Percentiles rank a stretch among this genome's conserved stretches.
Conservation (phyloP, 768 basidiomycete species). For the Leccinum boreale region DNA sequence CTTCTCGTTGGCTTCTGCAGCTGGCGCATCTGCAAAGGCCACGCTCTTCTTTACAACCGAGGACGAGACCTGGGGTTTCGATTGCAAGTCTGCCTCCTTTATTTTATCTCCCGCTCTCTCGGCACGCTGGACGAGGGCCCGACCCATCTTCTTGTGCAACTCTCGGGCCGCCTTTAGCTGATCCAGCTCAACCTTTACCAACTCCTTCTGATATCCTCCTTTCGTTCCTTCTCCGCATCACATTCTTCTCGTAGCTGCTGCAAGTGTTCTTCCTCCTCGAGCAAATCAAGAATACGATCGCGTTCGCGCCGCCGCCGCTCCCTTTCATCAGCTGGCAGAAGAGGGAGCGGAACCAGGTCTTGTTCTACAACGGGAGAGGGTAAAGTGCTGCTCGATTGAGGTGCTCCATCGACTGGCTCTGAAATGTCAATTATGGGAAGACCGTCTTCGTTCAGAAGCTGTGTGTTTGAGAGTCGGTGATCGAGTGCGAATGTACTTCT, state of each 20-base stretch:
- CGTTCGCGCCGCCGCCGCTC: conserved; percentile 56
- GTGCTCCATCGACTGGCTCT: conserved; percentile 45
- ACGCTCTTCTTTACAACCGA: conserved; percentile 59
- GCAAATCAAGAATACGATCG: conserved; percentile 58
- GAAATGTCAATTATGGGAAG: conserved; percentile 76
- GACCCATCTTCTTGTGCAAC: conserved; percentile 79
- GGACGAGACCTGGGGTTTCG: conserved; percentile 25
- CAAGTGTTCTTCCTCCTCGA: conserved; percentile 67
- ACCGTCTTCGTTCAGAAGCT: conserved; percentile 77
- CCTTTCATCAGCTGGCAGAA: conserved; percentile 44
- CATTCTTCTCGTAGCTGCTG: conserved; percentile 42
- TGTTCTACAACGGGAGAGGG: conserved; percentile 35
- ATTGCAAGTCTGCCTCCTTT: conserved; percentile 28
- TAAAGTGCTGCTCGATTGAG: conserved; percentile 17
- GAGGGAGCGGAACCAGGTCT: conserved; percentile 44
- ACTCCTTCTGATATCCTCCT: conserved; percentile 49
- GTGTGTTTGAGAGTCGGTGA: conserved; percentile 18
- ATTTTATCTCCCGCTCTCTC: conserved; percentile 34
- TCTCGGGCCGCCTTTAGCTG: conserved; percentile 39
- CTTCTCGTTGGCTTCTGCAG: conserved; percentile 20
- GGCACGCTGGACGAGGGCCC: conserved; percentile 49
- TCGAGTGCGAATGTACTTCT: conserved; percentile 15
- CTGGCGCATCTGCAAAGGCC: conserved; percentile 51
- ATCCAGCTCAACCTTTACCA: conserved; percentile 41
- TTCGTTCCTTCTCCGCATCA: conserved; percentile 39